Evolutionary conservation across 2,329 filamentous ascomycete species (phyloP).

Genomic region (Grosmannia clavigera): DNA sequence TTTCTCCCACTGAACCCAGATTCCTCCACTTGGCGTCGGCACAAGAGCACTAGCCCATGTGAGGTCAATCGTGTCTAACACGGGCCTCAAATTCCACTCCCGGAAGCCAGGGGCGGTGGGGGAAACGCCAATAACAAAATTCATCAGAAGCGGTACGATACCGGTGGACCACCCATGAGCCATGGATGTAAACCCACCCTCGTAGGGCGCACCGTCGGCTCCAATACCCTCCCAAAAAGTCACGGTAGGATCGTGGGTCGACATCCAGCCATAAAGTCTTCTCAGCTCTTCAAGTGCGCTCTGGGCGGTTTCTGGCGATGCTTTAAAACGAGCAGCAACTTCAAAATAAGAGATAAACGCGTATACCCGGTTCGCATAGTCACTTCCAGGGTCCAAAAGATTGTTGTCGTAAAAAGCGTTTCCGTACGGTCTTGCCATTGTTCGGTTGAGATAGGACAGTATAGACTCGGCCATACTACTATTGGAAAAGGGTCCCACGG

Average conservation of each 20-base stretch:
- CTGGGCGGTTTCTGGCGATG: slow-evolving; percentile 4
- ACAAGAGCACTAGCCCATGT: slow-evolving; percentile 31
- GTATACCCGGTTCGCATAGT: slow-evolving; percentile 33
- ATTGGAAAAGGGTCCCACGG: slow-evolving; percentile 14
- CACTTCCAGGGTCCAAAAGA: slow-evolving; percentile 18
- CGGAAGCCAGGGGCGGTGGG: slow-evolving; percentile 31
- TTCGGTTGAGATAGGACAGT: slow-evolving; percentile 25
- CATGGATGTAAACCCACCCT: slow-evolving; percentile 33
- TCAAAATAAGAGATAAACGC: slow-evolving; percentile 42
- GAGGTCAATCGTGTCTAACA: slow-evolving; percentile 20
- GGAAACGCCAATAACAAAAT: slow-evolving; percentile 33
- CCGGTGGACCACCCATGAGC: slow-evolving; percentile 41
- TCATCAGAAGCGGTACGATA: slow-evolving; percentile 32
- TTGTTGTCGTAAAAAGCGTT: slow-evolving; percentile 40
- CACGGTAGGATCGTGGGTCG: slow-evolving; percentile 28
- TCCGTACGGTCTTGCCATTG: slow-evolving; percentile 28
- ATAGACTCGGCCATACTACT: slow-evolving; percentile 19
- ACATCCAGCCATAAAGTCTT: slow-evolving; percentile 38
- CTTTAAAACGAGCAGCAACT: slow-evolving; percentile 32
- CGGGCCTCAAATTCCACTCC: slow-evolving; percentile 27
- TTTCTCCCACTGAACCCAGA: slow-evolving; percentile 26
- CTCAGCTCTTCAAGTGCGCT: slow-evolving; percentile 28
- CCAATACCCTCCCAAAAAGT: slow-evolving; percentile 42
- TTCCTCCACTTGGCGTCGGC: slow-evolving; percentile 26
- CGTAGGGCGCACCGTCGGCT: slow-evolving; percentile 27